Evolutionary conservation across 768 basidiomycete genomes (phyloP).

Genomic region (Agrocybe praecox): DNA sequence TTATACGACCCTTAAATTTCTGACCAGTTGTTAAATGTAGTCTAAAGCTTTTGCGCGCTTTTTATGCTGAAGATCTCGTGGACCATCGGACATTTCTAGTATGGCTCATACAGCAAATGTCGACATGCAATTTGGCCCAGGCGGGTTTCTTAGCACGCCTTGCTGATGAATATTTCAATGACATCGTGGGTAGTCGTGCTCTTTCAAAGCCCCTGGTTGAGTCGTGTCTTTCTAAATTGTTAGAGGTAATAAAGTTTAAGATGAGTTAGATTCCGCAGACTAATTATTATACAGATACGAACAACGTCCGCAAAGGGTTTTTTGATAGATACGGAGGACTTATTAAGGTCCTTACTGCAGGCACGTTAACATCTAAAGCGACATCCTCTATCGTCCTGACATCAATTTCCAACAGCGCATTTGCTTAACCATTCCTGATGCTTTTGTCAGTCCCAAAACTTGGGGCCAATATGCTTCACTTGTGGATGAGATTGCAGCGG

Average conservation of each 20-base stretch:
- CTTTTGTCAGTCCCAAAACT: slow-evolving; percentile 70
- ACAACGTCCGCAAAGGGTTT: slow-evolving; percentile 55
- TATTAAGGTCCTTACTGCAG: slow-evolving; percentile 62
- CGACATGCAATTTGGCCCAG: slow-evolving; percentile 80
- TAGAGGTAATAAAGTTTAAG: slow-evolving; percentile 50
- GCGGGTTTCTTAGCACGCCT: slow-evolving; percentile 74
- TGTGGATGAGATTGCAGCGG: slow-evolving; percentile 49
- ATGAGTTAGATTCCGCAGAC: neutral
- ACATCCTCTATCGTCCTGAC: neutral
- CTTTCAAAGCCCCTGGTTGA: slow-evolving; percentile 71
- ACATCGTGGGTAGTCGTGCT: slow-evolving; percentile 66
- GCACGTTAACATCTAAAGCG: slow-evolving; percentile 35
- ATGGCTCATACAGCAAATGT: slow-evolving; percentile 81
- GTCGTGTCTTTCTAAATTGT: slow-evolving; percentile 65
- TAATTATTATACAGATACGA: slow-evolving; percentile 45
- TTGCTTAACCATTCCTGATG: slow-evolving; percentile 72
- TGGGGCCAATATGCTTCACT: slow-evolving; percentile 59
- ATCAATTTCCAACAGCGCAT: slow-evolving; percentile 47
- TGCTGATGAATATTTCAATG: slow-evolving; percentile 80
- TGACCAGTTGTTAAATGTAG: slow-evolving; percentile 36
- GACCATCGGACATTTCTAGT: slow-evolving; percentile 76
- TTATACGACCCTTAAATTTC: neutral
- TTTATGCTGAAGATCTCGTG: slow-evolving; percentile 81
- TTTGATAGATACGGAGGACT: slow-evolving; percentile 51
- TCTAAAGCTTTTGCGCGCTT: slow-evolving; percentile 69